Evolutionary conservation across 1,284 basidiomycete genomes (phyloP).

Genomic region (Phellopilus nigrolimitatus): DNA sequence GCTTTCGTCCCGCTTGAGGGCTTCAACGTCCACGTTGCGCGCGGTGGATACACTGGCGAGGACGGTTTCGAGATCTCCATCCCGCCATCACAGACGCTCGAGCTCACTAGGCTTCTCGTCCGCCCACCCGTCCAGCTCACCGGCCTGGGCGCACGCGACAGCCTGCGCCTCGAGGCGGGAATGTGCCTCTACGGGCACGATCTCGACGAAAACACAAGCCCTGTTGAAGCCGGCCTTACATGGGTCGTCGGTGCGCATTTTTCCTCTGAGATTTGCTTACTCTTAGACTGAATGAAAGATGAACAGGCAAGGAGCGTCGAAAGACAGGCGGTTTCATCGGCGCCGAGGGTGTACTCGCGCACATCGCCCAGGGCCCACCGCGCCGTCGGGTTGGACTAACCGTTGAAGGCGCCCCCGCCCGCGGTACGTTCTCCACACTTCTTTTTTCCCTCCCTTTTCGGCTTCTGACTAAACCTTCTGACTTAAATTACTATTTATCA

Average conservation of each 20-base stretch:
- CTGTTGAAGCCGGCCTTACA: conserved; percentile 85
- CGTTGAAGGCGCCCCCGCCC: conserved; percentile 82
- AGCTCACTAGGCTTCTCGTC: conserved; percentile 70
- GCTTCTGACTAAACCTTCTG: neutral
- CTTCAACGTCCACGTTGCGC: conserved; percentile 84
- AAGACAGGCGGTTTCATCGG: conserved; percentile 79
- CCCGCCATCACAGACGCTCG: conserved; percentile 70
- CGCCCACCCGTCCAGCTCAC: conserved; percentile 77
- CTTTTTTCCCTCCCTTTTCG: conserved; percentile 14
- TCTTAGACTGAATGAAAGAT: neutral
- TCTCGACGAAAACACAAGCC: conserved; percentile 80
- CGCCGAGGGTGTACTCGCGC: conserved; percentile 69
- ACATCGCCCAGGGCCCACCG: conserved; percentile 78
- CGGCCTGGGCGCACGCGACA: conserved; percentile 92
- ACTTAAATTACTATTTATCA: conserved; percentile 27
- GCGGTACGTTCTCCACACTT: conserved; percentile 44
- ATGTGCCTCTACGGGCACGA: conserved; percentile 98
- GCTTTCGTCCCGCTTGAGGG: conserved; percentile 74
- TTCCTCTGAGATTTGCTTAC: conserved; percentile 22
- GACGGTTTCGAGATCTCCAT: conserved; percentile 99
- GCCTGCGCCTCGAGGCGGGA: conserved; percentile 92
- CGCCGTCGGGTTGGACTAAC: conserved; percentile 82
- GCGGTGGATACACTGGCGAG: conserved; percentile 98
- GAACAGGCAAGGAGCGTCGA: conserved; percentile 74
- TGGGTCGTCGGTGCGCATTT: conserved; percentile 91